phyloP scores from a whole-genome alignment of 805 yeast species.

The Saturnispora galanensis region DNA sequence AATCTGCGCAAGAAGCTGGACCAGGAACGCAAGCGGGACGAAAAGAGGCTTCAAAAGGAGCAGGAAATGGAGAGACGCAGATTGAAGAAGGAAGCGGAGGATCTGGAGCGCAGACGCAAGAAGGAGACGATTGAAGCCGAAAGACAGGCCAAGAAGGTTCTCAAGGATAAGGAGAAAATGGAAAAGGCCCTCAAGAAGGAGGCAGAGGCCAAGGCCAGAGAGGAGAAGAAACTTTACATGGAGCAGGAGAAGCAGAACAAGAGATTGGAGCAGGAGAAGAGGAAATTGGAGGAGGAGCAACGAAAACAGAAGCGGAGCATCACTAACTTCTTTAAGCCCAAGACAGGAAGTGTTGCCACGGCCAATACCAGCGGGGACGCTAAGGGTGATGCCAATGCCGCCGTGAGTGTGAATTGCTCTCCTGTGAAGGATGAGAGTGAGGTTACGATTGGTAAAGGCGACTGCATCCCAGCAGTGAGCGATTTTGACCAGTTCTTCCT shows the following conservation, averaged over 20 bases:
- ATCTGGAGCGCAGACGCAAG: constrained; percentile 9
- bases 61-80: constrained; percentile 10
- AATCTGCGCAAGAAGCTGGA: constrained; percentile 5
- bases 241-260: constrained; percentile 21
- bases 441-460: no score
- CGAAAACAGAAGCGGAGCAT: constrained; percentile 23
- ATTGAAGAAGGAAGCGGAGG: constrained; percentile 11
- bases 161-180: constrained; percentile 22
- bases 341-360: constrained; percentile 1
- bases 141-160: constrained; percentile 12
- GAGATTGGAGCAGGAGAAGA: constrained; percentile 20
- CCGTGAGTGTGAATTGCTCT: no score
- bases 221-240: constrained; percentile 21
- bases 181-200: constrained; percentile 21
- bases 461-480: no score
- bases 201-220: constrained; percentile 17
- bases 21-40: constrained; percentile 10
- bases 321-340: constrained; percentile 26
- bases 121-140: constrained; percentile 12
- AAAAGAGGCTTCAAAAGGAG: constrained; percentile 7
- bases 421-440: no score
- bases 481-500: constrained; percentile 20
- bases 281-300: constrained; percentile 19
- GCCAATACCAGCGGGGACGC: background rate
- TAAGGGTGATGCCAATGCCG: no score